Evolutionary conservation across 2,329 filamentous ascomycete genomes (phyloP).

Genomic region (Ceratocystiopsis sp.): DNA sequence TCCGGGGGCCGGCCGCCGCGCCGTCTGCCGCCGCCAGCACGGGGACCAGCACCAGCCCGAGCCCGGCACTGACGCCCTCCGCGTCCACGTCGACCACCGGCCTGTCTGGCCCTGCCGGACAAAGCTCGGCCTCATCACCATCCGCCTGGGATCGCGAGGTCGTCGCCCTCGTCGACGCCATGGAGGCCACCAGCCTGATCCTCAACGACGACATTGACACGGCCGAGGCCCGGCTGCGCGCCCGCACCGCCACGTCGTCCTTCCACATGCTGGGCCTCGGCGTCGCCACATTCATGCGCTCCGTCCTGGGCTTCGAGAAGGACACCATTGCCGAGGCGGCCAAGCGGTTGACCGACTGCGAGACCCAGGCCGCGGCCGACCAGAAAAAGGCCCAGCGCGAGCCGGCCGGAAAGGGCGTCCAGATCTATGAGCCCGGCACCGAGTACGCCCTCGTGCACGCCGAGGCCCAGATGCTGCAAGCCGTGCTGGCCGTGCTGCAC

Average conservation of each 20-base stretch:
- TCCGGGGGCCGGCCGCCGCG: slow-evolving; percentile 23
- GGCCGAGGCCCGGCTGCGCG: slow-evolving; percentile 57
- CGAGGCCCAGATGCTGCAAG: slow-evolving; percentile 75
- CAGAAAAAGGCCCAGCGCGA: slow-evolving; percentile 59
- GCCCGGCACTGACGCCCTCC: slow-evolving; percentile 9
- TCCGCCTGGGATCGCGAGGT: slow-evolving; percentile 22
- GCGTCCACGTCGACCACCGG: slow-evolving; percentile 12
- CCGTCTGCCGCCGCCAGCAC: not conserved
- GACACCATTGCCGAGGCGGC: slow-evolving; percentile 75
- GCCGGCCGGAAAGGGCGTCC: slow-evolving; percentile 6
- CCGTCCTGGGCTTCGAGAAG: slow-evolving; percentile 81
- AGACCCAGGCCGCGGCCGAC: slow-evolving; percentile 59
- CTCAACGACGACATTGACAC: slow-evolving; percentile 82
- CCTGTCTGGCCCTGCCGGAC: slow-evolving; percentile 7
- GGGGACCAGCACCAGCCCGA: slow-evolving; percentile 18
- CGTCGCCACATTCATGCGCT: slow-evolving; percentile 69
- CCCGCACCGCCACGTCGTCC: slow-evolving; percentile 59
- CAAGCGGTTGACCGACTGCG: slow-evolving; percentile 54
- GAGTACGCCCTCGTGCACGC: slow-evolving; percentile 77
- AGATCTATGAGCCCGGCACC: slow-evolving; percentile 62
- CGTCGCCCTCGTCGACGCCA: slow-evolving; percentile 40
- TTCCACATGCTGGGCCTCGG: slow-evolving; percentile 76
- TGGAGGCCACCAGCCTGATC: slow-evolving; percentile 51
- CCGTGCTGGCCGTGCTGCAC: slow-evolving; percentile 75
- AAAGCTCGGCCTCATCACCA: slow-evolving; percentile 2